Percentiles rank a stretch among this genome's conserved stretches.
phyloP scores from a whole-genome alignment of 2,329 filamentous ascomycete species.

The Dothideomycetes sp. region DNA sequence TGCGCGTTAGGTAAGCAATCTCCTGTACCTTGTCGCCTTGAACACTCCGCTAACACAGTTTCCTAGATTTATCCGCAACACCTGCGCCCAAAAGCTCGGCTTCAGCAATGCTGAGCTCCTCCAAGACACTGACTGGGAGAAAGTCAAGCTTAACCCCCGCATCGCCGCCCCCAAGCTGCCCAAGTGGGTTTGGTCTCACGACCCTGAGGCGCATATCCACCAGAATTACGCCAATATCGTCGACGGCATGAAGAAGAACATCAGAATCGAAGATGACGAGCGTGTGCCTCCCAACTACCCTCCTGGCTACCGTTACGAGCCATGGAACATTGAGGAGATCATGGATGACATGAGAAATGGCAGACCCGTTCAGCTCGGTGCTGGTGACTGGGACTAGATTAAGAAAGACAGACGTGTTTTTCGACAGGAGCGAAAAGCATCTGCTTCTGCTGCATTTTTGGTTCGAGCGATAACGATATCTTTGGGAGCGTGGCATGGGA shows the following conservation, averaged over 20 bases:
- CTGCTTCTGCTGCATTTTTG: too few relatives aligned
- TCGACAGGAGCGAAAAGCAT: too few relatives aligned
- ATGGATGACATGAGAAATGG: slow-evolving; percentile 30
- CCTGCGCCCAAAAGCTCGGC: slow-evolving; percentile 41
- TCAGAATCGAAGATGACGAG: slow-evolving; percentile 34
- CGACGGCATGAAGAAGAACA: slow-evolving; percentile 33
- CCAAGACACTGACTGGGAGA: slow-evolving; percentile 41
- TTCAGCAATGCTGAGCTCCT: slow-evolving; percentile 40
- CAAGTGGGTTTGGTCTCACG: slow-evolving; percentile 39
- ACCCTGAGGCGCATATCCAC: slow-evolving; percentile 37
- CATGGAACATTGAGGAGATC: slow-evolving; percentile 36
- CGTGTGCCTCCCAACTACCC: slow-evolving; percentile 37
- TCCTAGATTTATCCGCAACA: slow-evolving; percentile 36
- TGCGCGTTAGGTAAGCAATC: slow-evolving; percentile 31
- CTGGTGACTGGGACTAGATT: slow-evolving; percentile 24
- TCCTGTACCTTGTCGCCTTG: background rate
- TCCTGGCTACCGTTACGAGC: slow-evolving; percentile 25
- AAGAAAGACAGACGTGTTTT: too few relatives aligned
- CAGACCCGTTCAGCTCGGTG: slow-evolving; percentile 27
- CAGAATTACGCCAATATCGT: slow-evolving; percentile 35
- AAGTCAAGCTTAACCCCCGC: slow-evolving; percentile 37
- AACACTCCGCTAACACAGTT: background rate
- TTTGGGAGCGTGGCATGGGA: too few relatives aligned
- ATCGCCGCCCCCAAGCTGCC: slow-evolving; percentile 36
- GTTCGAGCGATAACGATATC: too few relatives aligned